Evolutionary conservation across 345 rosid genomes (phyloP).

Genomic region (Salix koriyanagi): DNA sequence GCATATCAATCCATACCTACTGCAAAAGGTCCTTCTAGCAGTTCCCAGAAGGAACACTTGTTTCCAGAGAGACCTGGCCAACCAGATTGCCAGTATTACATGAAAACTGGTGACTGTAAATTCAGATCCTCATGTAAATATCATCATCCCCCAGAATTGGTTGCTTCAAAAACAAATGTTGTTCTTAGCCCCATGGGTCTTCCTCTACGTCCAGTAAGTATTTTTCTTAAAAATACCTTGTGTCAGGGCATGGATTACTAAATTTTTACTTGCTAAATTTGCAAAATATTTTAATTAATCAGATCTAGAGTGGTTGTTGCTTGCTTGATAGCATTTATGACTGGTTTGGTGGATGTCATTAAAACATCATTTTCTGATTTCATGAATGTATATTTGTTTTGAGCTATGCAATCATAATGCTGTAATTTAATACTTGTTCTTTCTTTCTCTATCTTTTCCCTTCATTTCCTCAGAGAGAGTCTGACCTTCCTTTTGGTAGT

Average conservation of each 20-base stretch:
- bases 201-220: constrained; percentile 72
- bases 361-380: background rate
- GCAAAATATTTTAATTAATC: background rate
- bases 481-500: background rate
- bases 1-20: constrained; percentile 47
- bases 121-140: constrained; percentile 80
- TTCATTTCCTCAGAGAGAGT: background rate
- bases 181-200: constrained; percentile 65
- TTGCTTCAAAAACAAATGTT: constrained; percentile 40
- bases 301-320: background rate
- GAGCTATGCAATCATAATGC: background rate
- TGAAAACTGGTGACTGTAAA: constrained; percentile 88
- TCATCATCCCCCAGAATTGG: constrained; percentile 75
- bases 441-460: background rate
- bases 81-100: constrained; percentile 77
- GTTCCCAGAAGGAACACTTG: constrained; percentile 48
- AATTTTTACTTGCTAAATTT: no score
- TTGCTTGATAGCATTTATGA: background rate
- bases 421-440: background rate
- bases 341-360: background rate
- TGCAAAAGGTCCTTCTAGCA: constrained; percentile 48
- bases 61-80: constrained; percentile 90
- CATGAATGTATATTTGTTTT: background rate
- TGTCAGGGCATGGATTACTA: background rate
- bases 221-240: background rate